Evolutionary conservation across 1,284 basidiomycete species (phyloP), one percentile per base, ranked within the genome.

Genomic region (Sparassis latifolia): DNA sequence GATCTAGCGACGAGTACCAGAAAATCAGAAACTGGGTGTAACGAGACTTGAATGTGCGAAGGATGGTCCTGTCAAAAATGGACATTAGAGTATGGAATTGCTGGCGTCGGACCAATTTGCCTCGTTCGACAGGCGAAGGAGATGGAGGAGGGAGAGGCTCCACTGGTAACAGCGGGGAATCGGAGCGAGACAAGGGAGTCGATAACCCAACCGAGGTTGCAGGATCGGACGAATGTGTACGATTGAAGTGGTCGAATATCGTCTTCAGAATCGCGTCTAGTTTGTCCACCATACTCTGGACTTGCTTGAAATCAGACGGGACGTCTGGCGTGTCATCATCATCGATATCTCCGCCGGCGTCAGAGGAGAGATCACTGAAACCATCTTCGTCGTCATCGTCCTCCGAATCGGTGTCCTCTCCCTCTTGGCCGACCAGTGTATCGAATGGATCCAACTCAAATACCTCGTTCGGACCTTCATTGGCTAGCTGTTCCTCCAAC

Each of bases 1-100:
- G 75, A 57, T 95, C 86, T 49, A 97, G 82, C 1, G 95, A 97
- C 28, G 92, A 81, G 64, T 88, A 93, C 86, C 92, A 96, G 76
- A 99, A 99, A 43, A 99, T 64, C 53, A 99, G 77, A 70, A 99
- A 99, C 61, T 99, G 97, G 1, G 94, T 95, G 66, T 99, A 96
- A 41, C 96, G 89, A 0, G 93, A 97, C 65, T 95, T 93, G 73
- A 96, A 96, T 0, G 97, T 99, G 35, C 87, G 89, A 43, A 99
- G 80, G 62, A 99, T 93, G 43, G 86, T 85, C 35, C 92, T 86
- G 62, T 96, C 89, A 64, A 99, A 99, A 57, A 97, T 91, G 57
- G 86, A 84, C 44, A 99, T 81, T 9, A 99, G 82, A 10, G 86
- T 82, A 62, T 92, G 82, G 67, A 98, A 99, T 59, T 90, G 87